phyloP scores from a whole-genome alignment of 2,329 filamentous ascomycete species.

The Blastomyces percursus region DNA sequence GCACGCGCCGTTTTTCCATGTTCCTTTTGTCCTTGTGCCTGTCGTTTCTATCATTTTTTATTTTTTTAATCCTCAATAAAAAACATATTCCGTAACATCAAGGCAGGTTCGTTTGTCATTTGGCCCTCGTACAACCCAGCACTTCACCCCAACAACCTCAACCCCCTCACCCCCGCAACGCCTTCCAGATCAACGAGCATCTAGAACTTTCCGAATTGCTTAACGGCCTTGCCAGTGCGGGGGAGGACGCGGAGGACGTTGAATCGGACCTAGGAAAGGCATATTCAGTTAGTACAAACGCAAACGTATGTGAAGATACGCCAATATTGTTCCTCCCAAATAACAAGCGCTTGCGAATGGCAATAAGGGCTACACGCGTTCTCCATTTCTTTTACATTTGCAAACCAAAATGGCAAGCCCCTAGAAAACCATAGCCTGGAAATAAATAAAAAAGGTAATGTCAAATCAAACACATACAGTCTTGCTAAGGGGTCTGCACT shows the following conservation, averaged over 20 bases:
- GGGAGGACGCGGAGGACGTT: constrained; percentile 98
- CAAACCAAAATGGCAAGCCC: neutral
- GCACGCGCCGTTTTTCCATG: neutral
- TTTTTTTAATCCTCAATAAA: neutral
- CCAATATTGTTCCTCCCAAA: neutral
- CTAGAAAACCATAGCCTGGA: neutral
- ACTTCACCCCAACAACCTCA: constrained; percentile 16
- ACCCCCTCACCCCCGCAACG: constrained; percentile 20
- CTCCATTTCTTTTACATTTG: constrained; percentile 2
- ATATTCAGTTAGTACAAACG: neutral
- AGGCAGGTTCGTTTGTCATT: constrained; percentile 6
- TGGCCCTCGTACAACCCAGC: constrained; percentile 12
- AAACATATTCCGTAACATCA: neutral
- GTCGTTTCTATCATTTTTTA: constrained; percentile 3
- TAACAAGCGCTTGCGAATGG: neutral
- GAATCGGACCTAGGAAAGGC: constrained; percentile 68
- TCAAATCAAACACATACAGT: constrained; percentile 60
- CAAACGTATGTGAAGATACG: neutral
- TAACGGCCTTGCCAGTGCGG: constrained; percentile 93
- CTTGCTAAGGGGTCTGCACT: constrained; percentile 99
- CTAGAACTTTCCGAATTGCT: constrained; percentile 99
- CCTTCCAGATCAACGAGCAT: constrained; percentile 20
- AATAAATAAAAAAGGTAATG: neutral
- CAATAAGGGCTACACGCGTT: neutral
- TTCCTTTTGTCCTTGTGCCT: constrained; percentile 2